Conservation (phyloP, 805 yeast genomes). For the Komagataella ulmi region DNA sequence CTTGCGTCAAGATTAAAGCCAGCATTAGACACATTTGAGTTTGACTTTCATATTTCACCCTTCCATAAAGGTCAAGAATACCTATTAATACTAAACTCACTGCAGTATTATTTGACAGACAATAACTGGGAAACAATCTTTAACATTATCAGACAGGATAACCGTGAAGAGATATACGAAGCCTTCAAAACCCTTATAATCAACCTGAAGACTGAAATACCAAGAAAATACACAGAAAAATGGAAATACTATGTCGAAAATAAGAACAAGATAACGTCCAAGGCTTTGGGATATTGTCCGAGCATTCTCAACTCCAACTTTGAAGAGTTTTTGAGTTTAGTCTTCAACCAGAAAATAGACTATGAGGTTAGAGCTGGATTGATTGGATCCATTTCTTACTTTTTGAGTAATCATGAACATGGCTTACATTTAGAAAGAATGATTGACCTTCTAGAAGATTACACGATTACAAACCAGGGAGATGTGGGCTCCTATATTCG, state of each 20-base stretch:
- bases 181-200: conserved; percentile 18
- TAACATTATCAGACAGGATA: conserved; percentile 12
- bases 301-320: not conserved
- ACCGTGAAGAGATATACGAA: conserved; percentile 8
- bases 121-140: conserved; percentile 11
- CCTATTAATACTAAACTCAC: conserved; percentile 9
- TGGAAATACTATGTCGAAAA: conserved; percentile 24
- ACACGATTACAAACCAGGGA: conserved; percentile 69
- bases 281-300: conserved; percentile 18
- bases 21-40: not conserved
- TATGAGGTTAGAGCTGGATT: conserved; percentile 12
- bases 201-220: conserved; percentile 4
- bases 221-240: conserved; percentile 10
- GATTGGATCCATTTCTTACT: conserved; percentile 13
- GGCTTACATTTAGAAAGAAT: conserved; percentile 5
- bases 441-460: conserved; percentile 48
- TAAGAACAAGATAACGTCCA: conserved; percentile 24
- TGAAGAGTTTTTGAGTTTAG: not conserved
- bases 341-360: conserved; percentile 16
- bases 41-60: conserved; percentile 21
- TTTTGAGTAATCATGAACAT: conserved; percentile 8
- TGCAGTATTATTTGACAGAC: conserved; percentile 1
- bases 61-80: conserved; percentile 24
- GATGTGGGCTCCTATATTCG: conserved; percentile 84
- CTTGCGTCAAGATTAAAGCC: conserved; percentile 2